Percentiles rank a stretch among this genome's conserved stretches.
These are phyloP conservation scores for Kuraishia ogatae DNA, from an alignment of 805 yeast genomes.

Conservation along the genomic window DNA sequence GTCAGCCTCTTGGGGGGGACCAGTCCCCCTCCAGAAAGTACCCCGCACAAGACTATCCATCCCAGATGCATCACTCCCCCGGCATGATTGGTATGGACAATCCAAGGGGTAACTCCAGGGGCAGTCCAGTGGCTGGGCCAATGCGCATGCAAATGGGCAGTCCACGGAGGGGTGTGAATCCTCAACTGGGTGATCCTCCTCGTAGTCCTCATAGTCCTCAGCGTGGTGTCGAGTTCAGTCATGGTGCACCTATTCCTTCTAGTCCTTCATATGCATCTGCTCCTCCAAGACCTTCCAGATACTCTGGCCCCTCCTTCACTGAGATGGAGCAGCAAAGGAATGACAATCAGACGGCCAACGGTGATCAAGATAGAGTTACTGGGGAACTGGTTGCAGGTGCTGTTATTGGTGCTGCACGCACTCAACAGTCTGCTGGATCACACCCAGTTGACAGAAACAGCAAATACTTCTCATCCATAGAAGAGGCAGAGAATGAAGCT, in stretches of 20 bases:
- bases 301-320: background rate
- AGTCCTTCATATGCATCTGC: background rate
- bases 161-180: background rate
- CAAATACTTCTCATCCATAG: constrained; percentile 6
- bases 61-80: background rate
- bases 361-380: background rate
- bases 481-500: background rate
- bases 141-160: background rate
- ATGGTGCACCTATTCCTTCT: no score
- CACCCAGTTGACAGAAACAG: constrained; percentile 4
- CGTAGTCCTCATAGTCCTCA: background rate
- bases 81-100: background rate
- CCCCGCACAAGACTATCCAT: background rate
- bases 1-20: background rate
- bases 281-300: background rate
- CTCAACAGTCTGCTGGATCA: constrained; percentile 6
- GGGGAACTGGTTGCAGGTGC: background rate
- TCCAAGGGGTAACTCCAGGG: background rate
- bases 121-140: background rate
- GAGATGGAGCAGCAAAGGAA: background rate
- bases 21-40: background rate
- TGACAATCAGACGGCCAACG: background rate
- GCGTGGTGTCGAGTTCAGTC: background rate
- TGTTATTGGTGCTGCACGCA: no score
- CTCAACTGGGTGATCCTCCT: background rate